Conservation (phyloP, 495 filamentous ascomycete genomes). For the Evernia prunastri region DNA sequence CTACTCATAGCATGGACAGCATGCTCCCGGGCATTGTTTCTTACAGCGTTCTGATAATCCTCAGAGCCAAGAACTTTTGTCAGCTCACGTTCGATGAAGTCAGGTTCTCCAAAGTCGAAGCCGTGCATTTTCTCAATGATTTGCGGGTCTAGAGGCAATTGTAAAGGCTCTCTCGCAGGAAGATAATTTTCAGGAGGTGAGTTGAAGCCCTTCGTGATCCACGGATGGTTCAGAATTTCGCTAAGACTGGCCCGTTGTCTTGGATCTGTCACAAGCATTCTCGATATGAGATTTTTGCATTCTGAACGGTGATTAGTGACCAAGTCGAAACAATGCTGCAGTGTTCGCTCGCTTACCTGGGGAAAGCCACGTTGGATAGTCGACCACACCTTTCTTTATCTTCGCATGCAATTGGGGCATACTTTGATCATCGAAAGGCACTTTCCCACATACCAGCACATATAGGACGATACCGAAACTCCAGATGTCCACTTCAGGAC, state of each 20-base stretch:
- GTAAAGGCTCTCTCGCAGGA: constrained; percentile 73
- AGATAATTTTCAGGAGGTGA: constrained; percentile 84
- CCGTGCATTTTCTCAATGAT: constrained; percentile 92
- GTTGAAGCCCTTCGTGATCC: constrained; percentile 92
- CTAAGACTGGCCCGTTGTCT: constrained; percentile 74
- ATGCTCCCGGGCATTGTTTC: constrained; percentile 58
- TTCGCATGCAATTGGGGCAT: constrained; percentile 98
- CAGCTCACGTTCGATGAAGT: constrained; percentile 73
- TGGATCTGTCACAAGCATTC: constrained; percentile 96
- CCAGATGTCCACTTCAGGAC: constrained; percentile 97
- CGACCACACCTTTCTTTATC: constrained; percentile 94
- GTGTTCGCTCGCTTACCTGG: constrained; percentile 54
- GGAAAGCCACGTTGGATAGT: constrained; percentile 91
- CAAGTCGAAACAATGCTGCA: neutral
- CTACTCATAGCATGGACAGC: constrained; percentile 54
- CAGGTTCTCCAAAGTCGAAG: constrained; percentile 89
- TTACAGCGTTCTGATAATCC: constrained; percentile 79
- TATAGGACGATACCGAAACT: constrained; percentile 99
- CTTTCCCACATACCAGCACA: constrained; percentile 94
- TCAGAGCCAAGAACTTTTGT: constrained; percentile 81
- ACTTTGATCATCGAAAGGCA: constrained; percentile 98
- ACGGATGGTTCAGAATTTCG: constrained; percentile 95
- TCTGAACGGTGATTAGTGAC: constrained; percentile 50
- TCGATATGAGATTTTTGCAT: constrained; percentile 85
- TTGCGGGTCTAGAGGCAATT: constrained; percentile 73